Evolutionary conservation across 768 basidiomycete species (phyloP), one percentile per base, ranked within the genome.

Genomic region (Pleurotus pulmonarius): DNA sequence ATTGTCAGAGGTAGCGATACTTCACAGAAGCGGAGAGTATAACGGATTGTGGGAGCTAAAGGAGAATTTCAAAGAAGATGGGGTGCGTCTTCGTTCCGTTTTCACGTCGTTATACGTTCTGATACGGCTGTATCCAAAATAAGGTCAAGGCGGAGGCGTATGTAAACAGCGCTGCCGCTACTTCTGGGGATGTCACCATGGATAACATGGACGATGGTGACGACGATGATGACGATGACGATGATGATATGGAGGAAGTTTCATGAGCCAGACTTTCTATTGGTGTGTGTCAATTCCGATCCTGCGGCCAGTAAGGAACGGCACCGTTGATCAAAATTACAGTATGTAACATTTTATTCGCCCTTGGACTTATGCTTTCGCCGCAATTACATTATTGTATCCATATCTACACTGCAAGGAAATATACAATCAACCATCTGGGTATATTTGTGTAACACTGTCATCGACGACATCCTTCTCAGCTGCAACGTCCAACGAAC

Each of bases 1-100:
- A 2, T 73, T 96, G 26, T 74, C 73, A 25, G 88, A 91, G 60
- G 86, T 94, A 49, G 93, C 87, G 3, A 81, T 76, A 54, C 75
- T 93, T 46, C 85, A 92, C 67, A 83, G 87, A 49, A 85, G 83
- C 46, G 93, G 93, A 39, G 92, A 94, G 70, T 75, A 82, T 66
- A 89, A 87, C 49, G 90, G 90, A 7, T 71, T 85, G 58, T 94
- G 87, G 86, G 88, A 91, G 68, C 78, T 94, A 60, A 84, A 86
- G 63, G 83, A 86, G 49, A 85, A 82, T 60, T 91, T 81, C 69
- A 86, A 85, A 61, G 83, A 82, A 56, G 80, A 78, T 18, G 83
- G 80, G 70, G 83, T 86, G 51, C 6, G 13, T 52, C 8, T 60
- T 6, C 49, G 55, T 6, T 26, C 25, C 37, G 24, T 13, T 48